phyloP scores from a whole-genome alignment of 108 stramenopile species.

The Mayamaea pseudoterrestris region DNA sequence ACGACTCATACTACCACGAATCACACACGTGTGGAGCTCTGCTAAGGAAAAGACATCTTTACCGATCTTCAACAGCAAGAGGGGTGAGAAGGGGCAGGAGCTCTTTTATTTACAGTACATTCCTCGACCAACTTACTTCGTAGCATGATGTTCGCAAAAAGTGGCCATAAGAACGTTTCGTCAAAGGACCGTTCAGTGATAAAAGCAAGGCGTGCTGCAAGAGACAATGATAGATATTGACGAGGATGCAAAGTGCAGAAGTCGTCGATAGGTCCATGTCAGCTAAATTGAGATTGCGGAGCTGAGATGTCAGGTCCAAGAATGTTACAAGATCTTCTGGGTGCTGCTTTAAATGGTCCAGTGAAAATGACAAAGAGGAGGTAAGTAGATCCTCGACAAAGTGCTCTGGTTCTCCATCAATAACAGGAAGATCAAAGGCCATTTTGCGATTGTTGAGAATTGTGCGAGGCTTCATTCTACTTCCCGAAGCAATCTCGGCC shows the following conservation, averaged over 20 bases:
- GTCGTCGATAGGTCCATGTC: constrained; percentile 14
- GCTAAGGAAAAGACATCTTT: constrained; percentile 90
- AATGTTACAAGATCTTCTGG: constrained; percentile 68
- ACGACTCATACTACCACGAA: constrained; percentile 67
- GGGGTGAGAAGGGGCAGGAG: too few species aligned
- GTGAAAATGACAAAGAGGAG: constrained; percentile 51
- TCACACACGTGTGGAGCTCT: constrained; percentile 82
- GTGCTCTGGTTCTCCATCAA: constrained; percentile 9
- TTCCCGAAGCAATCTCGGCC: constrained; percentile 39
- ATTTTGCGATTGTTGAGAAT: constrained; percentile 67
- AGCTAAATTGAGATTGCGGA: neutral
- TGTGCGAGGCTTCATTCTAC: constrained; percentile 37
- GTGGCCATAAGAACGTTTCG: constrained; percentile 38
- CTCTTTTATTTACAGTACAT: too few species aligned
- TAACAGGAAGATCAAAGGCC: constrained; percentile 42
- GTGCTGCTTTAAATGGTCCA: constrained; percentile 43
- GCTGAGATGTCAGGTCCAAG: constrained; percentile 60
- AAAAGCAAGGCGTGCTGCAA: constrained; percentile 86
- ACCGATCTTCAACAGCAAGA: too few species aligned
- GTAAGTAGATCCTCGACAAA: constrained; percentile 49
- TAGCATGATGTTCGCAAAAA: constrained; percentile 83
- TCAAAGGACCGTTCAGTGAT: constrained; percentile 64
- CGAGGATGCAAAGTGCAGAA: constrained; percentile 72
- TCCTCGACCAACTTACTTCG: too few species aligned
- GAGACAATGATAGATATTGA: constrained; percentile 87